These are phyloP conservation scores for Nymphaea colorata DNA, from an alignment of 164 flowering plant genomes.

Conservation along the genomic window DNA sequence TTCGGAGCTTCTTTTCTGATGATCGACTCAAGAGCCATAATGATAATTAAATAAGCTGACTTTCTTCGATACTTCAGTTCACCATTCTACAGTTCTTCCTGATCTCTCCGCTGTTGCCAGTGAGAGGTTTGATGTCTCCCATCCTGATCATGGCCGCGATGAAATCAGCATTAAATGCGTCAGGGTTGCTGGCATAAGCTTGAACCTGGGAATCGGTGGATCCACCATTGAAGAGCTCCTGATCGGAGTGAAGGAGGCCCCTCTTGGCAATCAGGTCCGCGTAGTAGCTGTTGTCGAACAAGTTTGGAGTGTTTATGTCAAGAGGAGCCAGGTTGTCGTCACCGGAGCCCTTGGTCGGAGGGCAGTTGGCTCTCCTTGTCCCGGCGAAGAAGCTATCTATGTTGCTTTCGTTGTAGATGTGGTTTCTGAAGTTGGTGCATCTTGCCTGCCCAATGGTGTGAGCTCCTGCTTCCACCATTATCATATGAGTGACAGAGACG, in stretches of 20 bases:
- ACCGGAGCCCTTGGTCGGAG: conserved; percentile 1
- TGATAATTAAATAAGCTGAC: no score
- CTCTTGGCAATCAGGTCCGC: conserved; percentile 8
- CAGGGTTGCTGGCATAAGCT: neutral
- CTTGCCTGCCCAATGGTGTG: conserved; percentile 29
- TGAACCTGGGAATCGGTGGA: conserved; percentile 11
- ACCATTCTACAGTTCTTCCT: conserved; percentile 5
- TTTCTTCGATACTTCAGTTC: neutral
- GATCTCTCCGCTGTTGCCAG: conserved; percentile 10
- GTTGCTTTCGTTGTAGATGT: conserved; percentile 27
- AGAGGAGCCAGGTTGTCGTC: conserved; percentile 18
- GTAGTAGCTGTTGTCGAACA: conserved; percentile 17
- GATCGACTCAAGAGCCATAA: no score
- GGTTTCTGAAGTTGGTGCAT: conserved; percentile 16
- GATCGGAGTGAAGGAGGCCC: conserved; percentile 24
- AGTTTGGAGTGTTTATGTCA: conserved; percentile 11
- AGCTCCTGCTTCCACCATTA: conserved; percentile 16
- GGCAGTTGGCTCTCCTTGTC: conserved; percentile 11
- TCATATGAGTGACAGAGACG: no score
- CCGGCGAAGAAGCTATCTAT: conserved; percentile 17
- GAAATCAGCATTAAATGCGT: conserved; percentile 10
- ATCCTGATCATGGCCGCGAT: conserved; percentile 15
- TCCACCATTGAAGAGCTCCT: conserved; percentile 14
- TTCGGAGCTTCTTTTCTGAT: no score
- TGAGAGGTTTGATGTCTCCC: conserved; percentile 13